Conservation (phyloP, 495 filamentous ascomycete species). For the Aspergillus nanangensis region DNA sequence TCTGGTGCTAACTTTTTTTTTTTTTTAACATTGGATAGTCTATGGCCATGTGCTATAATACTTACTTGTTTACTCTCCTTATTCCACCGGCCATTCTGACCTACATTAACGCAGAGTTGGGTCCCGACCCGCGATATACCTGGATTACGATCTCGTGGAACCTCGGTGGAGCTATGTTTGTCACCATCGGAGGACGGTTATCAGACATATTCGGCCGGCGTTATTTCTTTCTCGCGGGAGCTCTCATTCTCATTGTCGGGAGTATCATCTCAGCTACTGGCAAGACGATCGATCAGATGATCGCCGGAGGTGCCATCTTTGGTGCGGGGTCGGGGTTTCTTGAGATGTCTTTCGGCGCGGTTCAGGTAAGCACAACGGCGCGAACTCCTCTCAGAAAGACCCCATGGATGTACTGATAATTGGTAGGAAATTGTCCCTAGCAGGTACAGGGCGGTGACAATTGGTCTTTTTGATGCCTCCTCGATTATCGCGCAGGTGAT, state of each 20-base stretch:
- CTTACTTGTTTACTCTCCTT: slow-evolving; percentile 3
- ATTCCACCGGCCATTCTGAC: slow-evolving; percentile 1
- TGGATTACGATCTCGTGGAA: slow-evolving; percentile 5
- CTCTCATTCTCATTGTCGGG: neutral
- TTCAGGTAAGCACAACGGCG: neutral
- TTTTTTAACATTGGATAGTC: neutral
- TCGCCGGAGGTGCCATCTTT: neutral
- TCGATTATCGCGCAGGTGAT: slow-evolving; percentile 1
- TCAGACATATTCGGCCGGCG: slow-evolving; percentile 2
- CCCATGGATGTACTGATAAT: neutral
- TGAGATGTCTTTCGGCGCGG: neutral
- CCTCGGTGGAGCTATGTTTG: neutral
- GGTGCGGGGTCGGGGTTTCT: neutral
- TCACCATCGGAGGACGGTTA: neutral
- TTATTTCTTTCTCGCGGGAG: neutral
- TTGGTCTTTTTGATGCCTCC: slow-evolving; percentile 1
- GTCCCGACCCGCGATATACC: neutral
- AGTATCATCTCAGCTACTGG: neutral
- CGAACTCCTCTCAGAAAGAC: too few relatives aligned
- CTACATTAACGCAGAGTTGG: neutral
- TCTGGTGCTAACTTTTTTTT: too few relatives aligned
- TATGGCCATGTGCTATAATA: neutral
- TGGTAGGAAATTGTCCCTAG: too few relatives aligned
- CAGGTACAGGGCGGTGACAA: neutral
- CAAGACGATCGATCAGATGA: neutral